Percentiles rank a stretch among this genome's conserved stretches.
phyloP scores from a whole-genome alignment of 2,329 filamentous ascomycete genomes.

The Torrubiella hemipterigena region DNA sequence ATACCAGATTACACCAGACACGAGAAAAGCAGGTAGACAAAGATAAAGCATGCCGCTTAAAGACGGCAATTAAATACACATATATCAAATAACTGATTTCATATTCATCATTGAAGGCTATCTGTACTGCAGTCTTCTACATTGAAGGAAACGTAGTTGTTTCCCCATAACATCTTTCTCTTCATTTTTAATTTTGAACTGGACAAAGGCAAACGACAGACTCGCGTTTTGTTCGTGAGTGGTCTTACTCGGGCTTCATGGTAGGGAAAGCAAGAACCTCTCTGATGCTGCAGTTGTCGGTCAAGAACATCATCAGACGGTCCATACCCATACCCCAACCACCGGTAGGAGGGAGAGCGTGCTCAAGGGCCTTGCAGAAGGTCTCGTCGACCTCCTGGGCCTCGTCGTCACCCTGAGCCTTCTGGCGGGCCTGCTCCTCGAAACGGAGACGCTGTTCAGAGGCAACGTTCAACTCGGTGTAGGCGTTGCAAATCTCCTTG shows the following conservation, averaged over 20 bases:
- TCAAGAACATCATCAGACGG: slow-evolving; percentile 89
- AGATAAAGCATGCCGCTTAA: too few relatives aligned
- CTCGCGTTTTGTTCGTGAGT: slow-evolving; percentile 40
- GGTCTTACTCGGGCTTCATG: slow-evolving; percentile 85
- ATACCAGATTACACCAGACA: too few relatives aligned
- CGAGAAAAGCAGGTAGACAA: too few relatives aligned
- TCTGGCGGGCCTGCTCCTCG: slow-evolving; percentile 91
- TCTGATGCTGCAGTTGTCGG: slow-evolving; percentile 86
- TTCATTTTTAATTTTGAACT: slow-evolving; percentile 1
- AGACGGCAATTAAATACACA: too few relatives aligned
- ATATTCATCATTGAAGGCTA: too few relatives aligned
- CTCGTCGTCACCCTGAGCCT: slow-evolving; percentile 94
- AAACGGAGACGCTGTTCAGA: slow-evolving; percentile 79
- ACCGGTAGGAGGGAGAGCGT: slow-evolving; percentile 83
- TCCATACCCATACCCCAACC: slow-evolving; percentile 97
- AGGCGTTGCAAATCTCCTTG: slow-evolving; percentile 85
- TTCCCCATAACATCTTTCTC: background rate
- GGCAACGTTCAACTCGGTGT: slow-evolving; percentile 88
- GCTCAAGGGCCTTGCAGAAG: slow-evolving; percentile 83
- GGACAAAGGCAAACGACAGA: slow-evolving; percentile 11
- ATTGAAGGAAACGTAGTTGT: too few relatives aligned
- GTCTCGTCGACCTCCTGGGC: slow-evolving; percentile 93
- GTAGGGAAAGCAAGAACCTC: slow-evolving; percentile 95
- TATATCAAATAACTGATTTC: too few relatives aligned
- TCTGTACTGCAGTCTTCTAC: too few relatives aligned